Percentiles rank a stretch among this genome's conserved stretches.
phyloP scores from a whole-genome alignment of 2,329 filamentous ascomycete genomes.

The Aspergillus ustus region DNA sequence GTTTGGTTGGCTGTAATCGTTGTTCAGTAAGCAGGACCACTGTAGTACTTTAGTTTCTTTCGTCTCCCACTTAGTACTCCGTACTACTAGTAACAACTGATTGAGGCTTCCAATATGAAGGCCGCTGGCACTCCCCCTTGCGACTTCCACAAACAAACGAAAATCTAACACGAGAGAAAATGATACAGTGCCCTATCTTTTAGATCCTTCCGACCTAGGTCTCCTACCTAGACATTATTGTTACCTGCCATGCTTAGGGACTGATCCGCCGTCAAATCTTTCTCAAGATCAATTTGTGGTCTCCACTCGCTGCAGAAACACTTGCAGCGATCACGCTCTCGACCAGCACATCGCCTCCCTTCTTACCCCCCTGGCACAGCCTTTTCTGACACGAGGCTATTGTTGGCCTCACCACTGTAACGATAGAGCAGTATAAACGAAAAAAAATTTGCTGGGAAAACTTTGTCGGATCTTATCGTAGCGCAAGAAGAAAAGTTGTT shows the following conservation, averaged over 20 bases:
- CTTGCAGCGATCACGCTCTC: conserved; percentile 42
- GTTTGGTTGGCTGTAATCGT: conserved; percentile 12
- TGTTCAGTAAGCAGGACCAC: conserved; percentile 10
- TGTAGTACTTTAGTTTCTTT: background rate
- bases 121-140: background rate
- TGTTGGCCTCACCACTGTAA: background rate
- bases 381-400: background rate
- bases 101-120: no score
- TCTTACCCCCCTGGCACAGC: conserved; percentile 21
- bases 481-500: background rate
- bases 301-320: conserved; percentile 36
- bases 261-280: conserved; percentile 41
- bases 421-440: background rate
- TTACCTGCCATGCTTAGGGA: conserved; percentile 35
- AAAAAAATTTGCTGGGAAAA: background rate
- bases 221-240: conserved; percentile 31
- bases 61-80: no score
- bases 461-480: background rate
- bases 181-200: background rate
- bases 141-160: background rate
- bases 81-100: no score
- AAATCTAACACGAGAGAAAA: background rate
- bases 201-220: conserved; percentile 6
- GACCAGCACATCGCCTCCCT: conserved; percentile 33
- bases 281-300: conserved; percentile 28